phyloP scores from a whole-genome alignment of 2,329 filamentous ascomycete species.

The Shiraia bambusicola region DNA sequence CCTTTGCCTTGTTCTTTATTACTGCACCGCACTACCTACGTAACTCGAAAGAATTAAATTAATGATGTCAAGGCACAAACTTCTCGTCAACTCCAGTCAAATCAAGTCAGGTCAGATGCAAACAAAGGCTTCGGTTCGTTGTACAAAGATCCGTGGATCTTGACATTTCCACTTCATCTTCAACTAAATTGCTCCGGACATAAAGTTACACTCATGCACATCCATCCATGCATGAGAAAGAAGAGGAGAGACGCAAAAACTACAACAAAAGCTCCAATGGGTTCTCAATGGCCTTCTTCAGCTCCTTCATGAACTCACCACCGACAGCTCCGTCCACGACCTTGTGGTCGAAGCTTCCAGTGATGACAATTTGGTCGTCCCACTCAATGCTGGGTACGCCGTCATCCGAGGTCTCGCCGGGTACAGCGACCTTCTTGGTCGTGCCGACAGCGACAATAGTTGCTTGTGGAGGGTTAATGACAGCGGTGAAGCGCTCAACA shows the following conservation, averaged over 20 bases:
- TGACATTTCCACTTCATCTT: constrained; percentile 4
- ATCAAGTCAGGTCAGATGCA: too few relatives aligned
- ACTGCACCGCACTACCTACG: too few relatives aligned
- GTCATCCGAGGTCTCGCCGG: constrained; percentile 75
- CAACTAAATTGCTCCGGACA: constrained; percentile 12
- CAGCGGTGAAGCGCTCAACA: constrained; percentile 93
- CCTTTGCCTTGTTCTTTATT: too few relatives aligned
- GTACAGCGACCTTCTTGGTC: constrained; percentile 91
- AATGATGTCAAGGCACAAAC: too few relatives aligned
- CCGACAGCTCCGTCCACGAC: constrained; percentile 95
- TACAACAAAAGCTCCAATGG: constrained; percentile 89
- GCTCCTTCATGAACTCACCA: constrained; percentile 92
- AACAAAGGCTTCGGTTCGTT: constrained; percentile 28
- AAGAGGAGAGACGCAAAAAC: constrained; percentile 6
- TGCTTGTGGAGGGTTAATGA: constrained; percentile 98
- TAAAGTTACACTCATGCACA: constrained; percentile 26
- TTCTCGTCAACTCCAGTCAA: too few relatives aligned
- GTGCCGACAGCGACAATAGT: constrained; percentile 93
- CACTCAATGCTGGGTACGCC: constrained; percentile 74
- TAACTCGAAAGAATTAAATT: too few relatives aligned
- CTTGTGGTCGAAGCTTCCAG: constrained; percentile 97
- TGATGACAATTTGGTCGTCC: constrained; percentile 97
- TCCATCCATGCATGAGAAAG: constrained; percentile 1
- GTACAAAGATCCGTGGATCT: constrained; percentile 29
- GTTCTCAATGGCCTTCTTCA: constrained; percentile 98